Percentiles rank a stretch among this genome's conserved stretches.
These are phyloP conservation scores for Boletus fagicola DNA, from an alignment of 768 basidiomycete genomes.

Conservation along the genomic window DNA sequence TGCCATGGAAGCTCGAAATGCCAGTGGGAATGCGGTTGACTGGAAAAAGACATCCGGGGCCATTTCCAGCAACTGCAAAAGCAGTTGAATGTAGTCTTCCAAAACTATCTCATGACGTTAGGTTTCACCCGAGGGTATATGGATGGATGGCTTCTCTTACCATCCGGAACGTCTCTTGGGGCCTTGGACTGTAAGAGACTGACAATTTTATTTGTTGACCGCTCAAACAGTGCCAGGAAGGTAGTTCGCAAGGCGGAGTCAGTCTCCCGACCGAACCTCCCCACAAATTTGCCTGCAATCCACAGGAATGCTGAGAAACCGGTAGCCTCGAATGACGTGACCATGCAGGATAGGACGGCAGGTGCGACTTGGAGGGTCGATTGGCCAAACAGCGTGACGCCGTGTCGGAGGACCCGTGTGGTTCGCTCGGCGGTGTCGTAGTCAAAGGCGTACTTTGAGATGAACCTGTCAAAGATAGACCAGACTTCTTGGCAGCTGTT, in stretches of 20 bases:
- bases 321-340: constrained; percentile 71
- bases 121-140: not conserved
- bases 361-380: constrained; percentile 66
- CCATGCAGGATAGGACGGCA: constrained; percentile 72
- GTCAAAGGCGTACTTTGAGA: constrained; percentile 73
- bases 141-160: constrained; percentile 47
- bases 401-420: constrained; percentile 82
- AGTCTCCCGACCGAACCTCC: constrained; percentile 68
- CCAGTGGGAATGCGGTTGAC: constrained; percentile 72
- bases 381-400: constrained; percentile 75
- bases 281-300: constrained; percentile 88
- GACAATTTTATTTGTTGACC: constrained; percentile 69
- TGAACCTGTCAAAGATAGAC: constrained; percentile 76
- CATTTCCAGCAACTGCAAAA: constrained; percentile 63
- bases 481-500: constrained; percentile 80
- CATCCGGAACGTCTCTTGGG: constrained; percentile 80
- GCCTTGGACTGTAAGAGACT: constrained; percentile 63
- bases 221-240: constrained; percentile 68
- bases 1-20: constrained; percentile 73
- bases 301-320: constrained; percentile 88
- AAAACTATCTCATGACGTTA: constrained; percentile 56
- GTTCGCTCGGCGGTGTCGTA: constrained; percentile 78
- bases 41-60: constrained; percentile 77
- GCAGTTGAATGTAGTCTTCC: constrained; percentile 89
- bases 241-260: constrained; percentile 53